Conservation (phyloP, 2,329 filamentous ascomycete species). For the Cercospora sojina region DNA sequence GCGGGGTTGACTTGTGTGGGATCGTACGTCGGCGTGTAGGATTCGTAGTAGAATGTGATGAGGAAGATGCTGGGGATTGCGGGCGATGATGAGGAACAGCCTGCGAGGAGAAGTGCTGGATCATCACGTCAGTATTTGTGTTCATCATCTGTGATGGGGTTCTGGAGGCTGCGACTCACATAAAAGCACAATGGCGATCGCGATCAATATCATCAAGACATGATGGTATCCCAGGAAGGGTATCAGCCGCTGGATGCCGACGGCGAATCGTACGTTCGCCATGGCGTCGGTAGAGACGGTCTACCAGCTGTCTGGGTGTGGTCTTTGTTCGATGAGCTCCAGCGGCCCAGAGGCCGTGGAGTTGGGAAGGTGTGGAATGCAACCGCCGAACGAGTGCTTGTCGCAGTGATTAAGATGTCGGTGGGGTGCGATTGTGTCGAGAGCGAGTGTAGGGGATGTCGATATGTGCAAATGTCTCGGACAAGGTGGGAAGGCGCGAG, state of each 20-base stretch:
- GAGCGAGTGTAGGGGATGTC: neutral
- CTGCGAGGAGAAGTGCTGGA: conserved; percentile 83
- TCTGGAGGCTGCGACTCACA: conserved; percentile 61
- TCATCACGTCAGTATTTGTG: conserved; percentile 15
- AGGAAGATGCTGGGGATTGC: conserved; percentile 95
- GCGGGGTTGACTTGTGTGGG: conserved; percentile 89
- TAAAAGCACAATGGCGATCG: conserved; percentile 86
- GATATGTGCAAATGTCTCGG: neutral
- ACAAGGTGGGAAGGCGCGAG: neutral
- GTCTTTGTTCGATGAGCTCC: conserved; percentile 18
- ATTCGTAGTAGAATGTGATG: conserved; percentile 94
- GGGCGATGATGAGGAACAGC: conserved; percentile 94
- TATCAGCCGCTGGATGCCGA: conserved; percentile 57
- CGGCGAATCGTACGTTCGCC: conserved; percentile 52
- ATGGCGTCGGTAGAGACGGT: conserved; percentile 42
- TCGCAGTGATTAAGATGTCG: conserved; percentile 11
- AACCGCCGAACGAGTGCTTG: conserved; percentile 20
- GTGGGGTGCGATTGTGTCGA: conserved; percentile 6
- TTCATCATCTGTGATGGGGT: neutral
- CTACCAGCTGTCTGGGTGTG: conserved; percentile 37
- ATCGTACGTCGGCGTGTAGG: conserved; percentile 77
- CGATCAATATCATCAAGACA: conserved; percentile 97
- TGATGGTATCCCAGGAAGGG: conserved; percentile 70
- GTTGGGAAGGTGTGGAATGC: conserved; percentile 27
- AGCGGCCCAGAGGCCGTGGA: conserved; percentile 30